Percentiles rank a stretch among this genome's conserved stretches.
Evolutionary conservation across 345 rosid species (phyloP).

Genomic region (Boechera divaricarpa): DNA sequence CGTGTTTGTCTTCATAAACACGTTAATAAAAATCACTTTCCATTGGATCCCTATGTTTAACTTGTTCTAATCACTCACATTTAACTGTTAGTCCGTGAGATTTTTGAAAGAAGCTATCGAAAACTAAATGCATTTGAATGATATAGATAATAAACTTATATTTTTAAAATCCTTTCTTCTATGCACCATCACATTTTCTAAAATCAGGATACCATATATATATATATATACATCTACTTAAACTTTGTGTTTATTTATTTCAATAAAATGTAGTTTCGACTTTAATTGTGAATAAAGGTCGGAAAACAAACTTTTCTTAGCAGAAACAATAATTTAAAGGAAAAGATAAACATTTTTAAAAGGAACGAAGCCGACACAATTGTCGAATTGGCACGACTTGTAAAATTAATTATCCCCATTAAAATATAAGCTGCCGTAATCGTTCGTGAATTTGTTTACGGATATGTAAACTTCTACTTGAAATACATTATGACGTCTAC

Average conservation of each 20-base stretch:
- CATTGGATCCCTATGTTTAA: not conserved
- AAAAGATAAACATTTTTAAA: constrained; percentile 23
- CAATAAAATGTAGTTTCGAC: not conserved
- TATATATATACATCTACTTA: not conserved
- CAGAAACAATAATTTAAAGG: not conserved
- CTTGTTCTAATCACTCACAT: not conserved
- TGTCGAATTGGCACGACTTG: constrained; percentile 33
- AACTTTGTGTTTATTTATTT: not conserved
- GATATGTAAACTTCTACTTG: not conserved
- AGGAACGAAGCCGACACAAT: constrained; percentile 30
- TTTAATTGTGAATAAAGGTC: not conserved
- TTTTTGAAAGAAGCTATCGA: not conserved
- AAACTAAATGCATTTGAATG: not conserved
- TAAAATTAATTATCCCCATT: not conserved
- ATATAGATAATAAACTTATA: not conserved
- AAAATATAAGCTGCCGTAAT: not conserved
- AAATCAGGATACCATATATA: not conserved
- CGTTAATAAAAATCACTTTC: not conserved
- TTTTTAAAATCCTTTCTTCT: not conserved
- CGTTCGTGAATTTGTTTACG: constrained; percentile 2
- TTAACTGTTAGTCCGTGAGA: not conserved
- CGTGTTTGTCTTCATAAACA: not conserved
- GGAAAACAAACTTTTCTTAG: not conserved
- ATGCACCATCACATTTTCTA: not conserved
- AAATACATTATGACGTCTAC: not conserved